These are phyloP conservation scores for Metschnikowia cubensis DNA, from an alignment of 805 yeast species.

Conservation along the genomic window DNA sequence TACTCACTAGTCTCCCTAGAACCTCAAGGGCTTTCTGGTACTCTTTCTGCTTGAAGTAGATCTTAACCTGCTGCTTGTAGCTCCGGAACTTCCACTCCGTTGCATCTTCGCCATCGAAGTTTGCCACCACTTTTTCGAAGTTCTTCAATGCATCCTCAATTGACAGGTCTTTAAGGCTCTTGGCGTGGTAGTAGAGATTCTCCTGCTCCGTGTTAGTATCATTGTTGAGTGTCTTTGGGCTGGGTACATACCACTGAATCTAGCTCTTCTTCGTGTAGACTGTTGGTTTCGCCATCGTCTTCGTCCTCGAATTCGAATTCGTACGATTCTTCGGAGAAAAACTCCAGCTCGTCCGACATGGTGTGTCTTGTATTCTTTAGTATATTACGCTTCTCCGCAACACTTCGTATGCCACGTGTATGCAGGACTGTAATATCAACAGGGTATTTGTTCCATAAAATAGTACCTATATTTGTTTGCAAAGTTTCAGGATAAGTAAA, in stretches of 20 bases:
- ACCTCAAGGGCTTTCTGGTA: slow-evolving; percentile 22
- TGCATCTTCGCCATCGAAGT: slow-evolving; percentile 21
- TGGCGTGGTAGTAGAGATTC: slow-evolving; percentile 35
- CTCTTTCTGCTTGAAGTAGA: slow-evolving; percentile 23
- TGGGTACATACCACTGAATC: slow-evolving; percentile 16
- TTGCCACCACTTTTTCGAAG: slow-evolving; percentile 17
- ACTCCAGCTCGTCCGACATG: slow-evolving; percentile 38
- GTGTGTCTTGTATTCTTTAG: background rate
- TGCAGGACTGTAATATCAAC: background rate
- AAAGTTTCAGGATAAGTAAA: too few relatives aligned
- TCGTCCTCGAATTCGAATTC: slow-evolving; percentile 36
- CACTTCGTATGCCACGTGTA: background rate
- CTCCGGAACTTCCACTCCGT: slow-evolving; percentile 38
- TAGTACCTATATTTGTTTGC: background rate
- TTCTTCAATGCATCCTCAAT: slow-evolving; percentile 6
- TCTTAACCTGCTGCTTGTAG: slow-evolving; percentile 39
- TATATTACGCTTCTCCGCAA: background rate
- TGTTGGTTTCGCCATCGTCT: slow-evolving; percentile 29
- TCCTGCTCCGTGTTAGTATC: slow-evolving; percentile 22
- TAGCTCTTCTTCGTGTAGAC: slow-evolving; percentile 14
- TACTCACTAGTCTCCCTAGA: slow-evolving; percentile 21
- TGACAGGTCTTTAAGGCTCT: slow-evolving; percentile 33
- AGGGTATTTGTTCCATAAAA: background rate
- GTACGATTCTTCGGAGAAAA: slow-evolving; percentile 36
- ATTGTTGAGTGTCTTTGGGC: background rate